Evolutionary conservation across 2,329 filamentous ascomycete species (phyloP).

Genomic region (Scleromitrula shiraiana): DNA sequence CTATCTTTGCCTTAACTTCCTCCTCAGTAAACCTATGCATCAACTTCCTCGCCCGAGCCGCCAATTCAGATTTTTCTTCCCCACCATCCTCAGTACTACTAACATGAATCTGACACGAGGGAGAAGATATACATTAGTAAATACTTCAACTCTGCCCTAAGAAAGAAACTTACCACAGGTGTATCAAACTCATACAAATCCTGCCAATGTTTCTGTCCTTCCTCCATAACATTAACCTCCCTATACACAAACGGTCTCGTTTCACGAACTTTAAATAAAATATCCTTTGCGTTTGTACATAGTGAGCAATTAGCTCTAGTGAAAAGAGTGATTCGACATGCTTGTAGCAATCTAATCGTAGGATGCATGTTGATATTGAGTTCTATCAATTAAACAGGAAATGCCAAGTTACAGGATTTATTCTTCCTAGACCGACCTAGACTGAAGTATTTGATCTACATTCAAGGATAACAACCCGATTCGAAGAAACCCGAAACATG

Average conservation of each 20-base stretch:
- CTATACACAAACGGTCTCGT: slow-evolving; percentile 57
- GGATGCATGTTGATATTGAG: slow-evolving; percentile 38
- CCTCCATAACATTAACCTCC: slow-evolving; percentile 62
- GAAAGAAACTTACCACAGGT: slow-evolving; percentile 51
- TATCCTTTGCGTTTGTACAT: slow-evolving; percentile 59
- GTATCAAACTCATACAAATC: slow-evolving; percentile 74
- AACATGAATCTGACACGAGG: slow-evolving; percentile 43
- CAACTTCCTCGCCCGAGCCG: slow-evolving; percentile 49
- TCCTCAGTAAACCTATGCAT: slow-evolving; percentile 70
- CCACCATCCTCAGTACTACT: slow-evolving; percentile 43
- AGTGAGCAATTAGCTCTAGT: slow-evolving; percentile 64
- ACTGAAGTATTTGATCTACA: too few species aligned
- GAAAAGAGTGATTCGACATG: slow-evolving; percentile 66
- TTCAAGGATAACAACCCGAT: background rate
- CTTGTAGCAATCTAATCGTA: slow-evolving; percentile 40
- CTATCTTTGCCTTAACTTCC: slow-evolving; percentile 62
- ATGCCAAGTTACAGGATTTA: too few species aligned
- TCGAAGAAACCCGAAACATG: background rate
- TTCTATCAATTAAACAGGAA: too few species aligned
- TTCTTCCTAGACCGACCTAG: background rate
- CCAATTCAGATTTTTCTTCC: slow-evolving; percentile 39
- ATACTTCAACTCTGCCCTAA: background rate
- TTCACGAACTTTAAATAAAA: slow-evolving; percentile 61
- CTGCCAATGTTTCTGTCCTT: slow-evolving; percentile 57
- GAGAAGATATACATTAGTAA: background rate